A percentile compares a stretch with the other conserved stretches of the same genome.
phyloP scores from a whole-genome alignment of 257 asterid genomes.

The Solanum neorickii region DNA sequence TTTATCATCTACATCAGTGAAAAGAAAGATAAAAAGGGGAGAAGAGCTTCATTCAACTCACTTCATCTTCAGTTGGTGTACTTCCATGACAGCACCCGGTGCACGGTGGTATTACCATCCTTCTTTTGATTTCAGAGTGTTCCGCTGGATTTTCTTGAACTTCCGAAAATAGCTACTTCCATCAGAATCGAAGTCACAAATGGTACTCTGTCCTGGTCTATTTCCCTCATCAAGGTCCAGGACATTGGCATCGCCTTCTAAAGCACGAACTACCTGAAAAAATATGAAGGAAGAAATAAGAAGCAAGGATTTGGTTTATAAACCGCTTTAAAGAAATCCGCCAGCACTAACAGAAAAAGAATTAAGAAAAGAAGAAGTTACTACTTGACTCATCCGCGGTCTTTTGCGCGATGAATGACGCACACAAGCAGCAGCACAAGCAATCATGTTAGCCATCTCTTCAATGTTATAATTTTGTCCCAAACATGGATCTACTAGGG shows the following conservation, averaged over 20 bases:
- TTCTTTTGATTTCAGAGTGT: not conserved
- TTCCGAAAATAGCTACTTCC: not conserved
- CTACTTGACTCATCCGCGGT: slow-evolving; percentile 16
- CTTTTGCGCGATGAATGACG: slow-evolving; percentile 3
- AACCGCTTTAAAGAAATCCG: not conserved
- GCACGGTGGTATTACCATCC: not conserved
- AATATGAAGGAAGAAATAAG: not conserved
- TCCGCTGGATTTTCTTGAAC: not conserved
- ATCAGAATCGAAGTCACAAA: not conserved
- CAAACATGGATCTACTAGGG: slow-evolving; percentile 1
- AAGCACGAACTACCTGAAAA: slow-evolving; percentile 12
- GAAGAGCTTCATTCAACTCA: not conserved
- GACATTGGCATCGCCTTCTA: slow-evolving; percentile 5
- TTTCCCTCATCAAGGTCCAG: slow-evolving; percentile 3
- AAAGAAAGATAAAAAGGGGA: not conserved
- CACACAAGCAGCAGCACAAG: slow-evolving; percentile 19
- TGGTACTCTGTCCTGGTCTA: slow-evolving; percentile 9
- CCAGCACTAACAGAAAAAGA: not conserved
- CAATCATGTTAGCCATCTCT: slow-evolving; percentile 12
- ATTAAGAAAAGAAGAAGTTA: too few relatives aligned
- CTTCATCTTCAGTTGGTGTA: not conserved
- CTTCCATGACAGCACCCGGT: not conserved
- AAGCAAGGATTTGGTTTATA: not conserved
- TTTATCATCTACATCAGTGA: not conserved
- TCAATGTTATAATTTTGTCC: not conserved